Conservation (phyloP, 495 filamentous ascomycete species). For the Penicillium odoratum region DNA sequence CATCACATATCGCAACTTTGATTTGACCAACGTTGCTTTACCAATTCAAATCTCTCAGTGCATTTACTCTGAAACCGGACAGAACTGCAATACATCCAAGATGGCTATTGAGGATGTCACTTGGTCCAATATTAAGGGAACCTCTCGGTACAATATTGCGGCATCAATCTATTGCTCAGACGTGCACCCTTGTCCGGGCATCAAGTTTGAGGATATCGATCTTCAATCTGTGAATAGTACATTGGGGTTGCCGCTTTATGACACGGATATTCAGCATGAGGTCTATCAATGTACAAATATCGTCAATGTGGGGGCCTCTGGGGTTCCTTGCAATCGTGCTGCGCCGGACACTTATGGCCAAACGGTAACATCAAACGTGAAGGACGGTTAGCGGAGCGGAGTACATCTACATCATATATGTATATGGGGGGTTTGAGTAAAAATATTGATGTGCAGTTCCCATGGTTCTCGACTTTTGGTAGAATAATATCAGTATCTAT, state of each 20-base stretch:
- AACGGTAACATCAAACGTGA: constrained; percentile 20
- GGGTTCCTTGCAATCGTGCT: constrained; percentile 26
- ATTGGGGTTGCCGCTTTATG: constrained; percentile 22
- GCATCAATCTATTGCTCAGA: constrained; percentile 54
- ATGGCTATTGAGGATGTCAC: constrained; percentile 50
- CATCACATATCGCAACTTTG: constrained; percentile 53
- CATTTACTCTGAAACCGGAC: constrained; percentile 49
- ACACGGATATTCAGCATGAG: constrained; percentile 24
- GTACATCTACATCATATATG: neutral
- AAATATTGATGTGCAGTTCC: neutral
- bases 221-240: constrained; percentile 39
- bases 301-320: constrained; percentile 15
- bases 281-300: constrained; percentile 30
- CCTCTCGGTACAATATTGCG: constrained; percentile 53
- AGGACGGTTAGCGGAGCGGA: constrained; percentile 1
- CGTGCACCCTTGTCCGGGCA: constrained; percentile 45
- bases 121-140: constrained; percentile 59
- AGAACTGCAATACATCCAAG: constrained; percentile 50
- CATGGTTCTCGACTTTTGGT: neutral
- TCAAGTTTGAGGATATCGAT: constrained; percentile 51
- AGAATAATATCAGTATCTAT: neutral
- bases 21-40: constrained; percentile 47
- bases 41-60: constrained; percentile 60
- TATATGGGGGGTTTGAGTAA: neutral
- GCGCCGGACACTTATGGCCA: constrained; percentile 27